Conservation (phyloP, 805 yeast genomes). For the Kodamaea kaohsiungensis region DNA sequence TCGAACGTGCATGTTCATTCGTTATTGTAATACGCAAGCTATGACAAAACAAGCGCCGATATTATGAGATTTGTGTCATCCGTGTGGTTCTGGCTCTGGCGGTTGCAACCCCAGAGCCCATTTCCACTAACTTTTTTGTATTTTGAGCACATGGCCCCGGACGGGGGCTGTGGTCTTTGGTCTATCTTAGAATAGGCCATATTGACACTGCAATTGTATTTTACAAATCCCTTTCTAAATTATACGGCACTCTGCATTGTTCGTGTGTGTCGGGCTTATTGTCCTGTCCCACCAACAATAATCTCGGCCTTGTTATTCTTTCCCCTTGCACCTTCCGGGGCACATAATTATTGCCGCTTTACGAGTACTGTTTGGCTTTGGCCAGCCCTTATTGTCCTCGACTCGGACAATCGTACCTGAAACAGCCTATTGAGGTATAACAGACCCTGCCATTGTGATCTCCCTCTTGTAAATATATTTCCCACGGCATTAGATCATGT, state of each 20-base stretch:
- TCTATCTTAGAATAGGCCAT: too few species aligned
- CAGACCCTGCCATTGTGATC: slow-evolving; percentile 3
- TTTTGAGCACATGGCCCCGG: neutral
- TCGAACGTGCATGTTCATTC: neutral
- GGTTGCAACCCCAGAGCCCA: neutral
- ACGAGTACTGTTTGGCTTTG: neutral
- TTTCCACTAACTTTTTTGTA: neutral
- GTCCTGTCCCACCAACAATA: neutral
- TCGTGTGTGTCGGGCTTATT: neutral
- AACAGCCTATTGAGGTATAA: neutral
- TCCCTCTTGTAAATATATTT: neutral
- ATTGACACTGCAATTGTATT: neutral
- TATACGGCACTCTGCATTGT: neutral
- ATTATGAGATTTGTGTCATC: neutral
- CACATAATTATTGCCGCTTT: neutral
- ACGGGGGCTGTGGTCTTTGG: neutral
- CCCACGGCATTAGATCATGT: neutral
- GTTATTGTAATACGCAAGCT: neutral
- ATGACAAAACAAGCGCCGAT: neutral
- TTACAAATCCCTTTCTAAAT: neutral
- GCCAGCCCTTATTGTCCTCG: slow-evolving; percentile 1
- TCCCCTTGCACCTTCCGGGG: neutral
- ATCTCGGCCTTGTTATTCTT: neutral
- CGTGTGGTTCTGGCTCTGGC: neutral
- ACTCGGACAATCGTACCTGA: slow-evolving; percentile 4